phyloP scores from a whole-genome alignment of 768 basidiomycete genomes.

The Cystobasidium tubakii region DNA sequence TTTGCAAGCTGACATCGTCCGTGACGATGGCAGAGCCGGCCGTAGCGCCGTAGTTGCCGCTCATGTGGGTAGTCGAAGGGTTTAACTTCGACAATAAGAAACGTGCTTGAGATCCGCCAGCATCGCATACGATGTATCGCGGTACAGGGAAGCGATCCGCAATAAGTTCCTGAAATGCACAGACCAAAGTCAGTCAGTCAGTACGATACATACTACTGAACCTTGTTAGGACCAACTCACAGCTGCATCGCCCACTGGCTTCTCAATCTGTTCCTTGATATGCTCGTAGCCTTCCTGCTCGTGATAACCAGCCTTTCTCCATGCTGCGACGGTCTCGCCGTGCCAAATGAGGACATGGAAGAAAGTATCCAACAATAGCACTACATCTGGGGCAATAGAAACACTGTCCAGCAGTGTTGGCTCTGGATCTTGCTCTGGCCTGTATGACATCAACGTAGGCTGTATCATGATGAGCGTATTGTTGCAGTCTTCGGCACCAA shows the following conservation, averaged over 20 bases:
- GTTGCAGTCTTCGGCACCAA: conserved; percentile 97
- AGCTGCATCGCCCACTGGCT: conserved; percentile 76
- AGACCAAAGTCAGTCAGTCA: not conserved
- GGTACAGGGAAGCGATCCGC: conserved; percentile 95
- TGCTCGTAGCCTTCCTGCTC: conserved; percentile 99
- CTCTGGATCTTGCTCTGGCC: conserved; percentile 81
- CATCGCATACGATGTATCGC: conserved; percentile 94
- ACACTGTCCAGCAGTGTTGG: conserved; percentile 95
- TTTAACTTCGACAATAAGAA: conserved; percentile 94
- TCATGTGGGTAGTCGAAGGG: conserved; percentile 94
- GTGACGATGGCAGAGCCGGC: conserved; percentile 93
- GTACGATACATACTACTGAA: not conserved
- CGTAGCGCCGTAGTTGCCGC: conserved; percentile 73
- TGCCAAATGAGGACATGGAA: conserved; percentile 99
- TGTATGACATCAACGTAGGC: conserved; percentile 97
- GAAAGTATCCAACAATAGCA: conserved; percentile 95
- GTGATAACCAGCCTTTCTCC: conserved; percentile 97
- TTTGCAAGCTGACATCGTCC: conserved; percentile 58
- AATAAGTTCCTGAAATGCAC: conserved; percentile 66
- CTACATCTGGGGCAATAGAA: conserved; percentile 93
- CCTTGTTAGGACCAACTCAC: not conserved
- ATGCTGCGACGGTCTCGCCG: conserved; percentile 90
- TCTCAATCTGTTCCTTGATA: conserved; percentile 84
- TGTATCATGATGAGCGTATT: conserved; percentile 99
- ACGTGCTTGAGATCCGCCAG: conserved; percentile 95